Percentiles rank a stretch among this genome's conserved stretches.
Evolutionary conservation across 305 asterid species (phyloP).

Genomic region (Rubia balearica): DNA sequence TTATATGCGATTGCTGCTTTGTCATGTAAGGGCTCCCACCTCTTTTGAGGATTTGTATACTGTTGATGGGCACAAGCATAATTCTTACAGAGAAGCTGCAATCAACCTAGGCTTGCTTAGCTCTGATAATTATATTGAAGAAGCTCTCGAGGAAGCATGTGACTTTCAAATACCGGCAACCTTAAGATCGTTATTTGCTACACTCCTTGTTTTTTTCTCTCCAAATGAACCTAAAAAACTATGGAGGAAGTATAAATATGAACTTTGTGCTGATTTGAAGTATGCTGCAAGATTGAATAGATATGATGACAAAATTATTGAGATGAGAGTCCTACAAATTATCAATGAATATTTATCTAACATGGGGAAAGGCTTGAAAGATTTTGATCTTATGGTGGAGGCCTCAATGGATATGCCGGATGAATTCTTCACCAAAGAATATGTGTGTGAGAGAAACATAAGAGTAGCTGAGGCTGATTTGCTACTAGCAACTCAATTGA

Average conservation of each 20-base stretch:
- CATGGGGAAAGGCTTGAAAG: background rate
- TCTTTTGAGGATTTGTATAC: slow-evolving; percentile 1
- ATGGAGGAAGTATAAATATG: background rate
- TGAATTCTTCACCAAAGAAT: background rate
- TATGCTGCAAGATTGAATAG: no score
- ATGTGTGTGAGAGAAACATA: background rate
- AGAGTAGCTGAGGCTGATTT: background rate
- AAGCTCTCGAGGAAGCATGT: background rate
- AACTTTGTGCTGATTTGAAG: background rate
- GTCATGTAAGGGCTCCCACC: background rate
- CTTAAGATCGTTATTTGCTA: background rate
- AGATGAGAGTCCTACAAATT: background rate
- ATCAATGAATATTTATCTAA: background rate
- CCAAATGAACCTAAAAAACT: background rate
- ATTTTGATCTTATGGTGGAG: background rate
- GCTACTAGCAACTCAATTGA: background rate
- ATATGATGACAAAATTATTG: background rate
- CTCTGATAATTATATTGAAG: background rate
- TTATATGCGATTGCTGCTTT: background rate
- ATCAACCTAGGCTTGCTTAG: background rate
- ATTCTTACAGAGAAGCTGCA: background rate
- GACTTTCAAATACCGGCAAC: background rate
- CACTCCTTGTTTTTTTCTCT: background rate
- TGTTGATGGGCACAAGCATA: background rate
- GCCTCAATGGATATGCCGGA: background rate